Evolutionary conservation across 305 asterid genomes (phyloP), one percentile per base, ranked within the genome.

Genomic region (Fraxinus dipetala): DNA sequence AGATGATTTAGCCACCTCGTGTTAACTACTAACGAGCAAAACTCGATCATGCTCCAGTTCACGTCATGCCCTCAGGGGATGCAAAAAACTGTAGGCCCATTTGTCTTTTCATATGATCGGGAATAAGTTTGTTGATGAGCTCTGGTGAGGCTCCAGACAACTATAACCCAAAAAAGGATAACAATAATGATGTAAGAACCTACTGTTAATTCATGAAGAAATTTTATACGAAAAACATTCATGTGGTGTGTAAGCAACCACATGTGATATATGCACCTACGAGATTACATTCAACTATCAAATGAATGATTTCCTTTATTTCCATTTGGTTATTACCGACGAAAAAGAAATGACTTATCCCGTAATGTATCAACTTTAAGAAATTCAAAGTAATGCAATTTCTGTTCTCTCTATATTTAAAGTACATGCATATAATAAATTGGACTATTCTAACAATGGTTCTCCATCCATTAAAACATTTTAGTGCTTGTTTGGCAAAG

Each of bases 91-190:
- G 95, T 54, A 86, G 81, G 40, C 97, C 94, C 91, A 87, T 87
- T 87, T 93, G 98, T 80, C 93, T 91, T 86, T 89, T 93, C 80
- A 93, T 87, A 18, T 92, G 93, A 84, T 95, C 98, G 51, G 98
- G 98, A 84, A 95, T 88, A 87, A 95, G 91, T 90, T 91, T 89
- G 92, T 87, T 93, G 79, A 92, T 78, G 5, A 93, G 92, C 80
- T 92, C 98, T 0, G 95, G 91, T 35, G 98, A 90, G 72, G 94
- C 94, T 77, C 96, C 94, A 59, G 88, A 78, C 48, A 92, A 78
- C 96, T 92, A 76, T 56, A 83, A 76, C 76, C 78, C 38, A 18
- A 5, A 48, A 63, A 70, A 24, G 6, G 35, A 38, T 51, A 83
- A 38, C 59, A 56, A 5, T 14, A 26, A 72, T 36, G 34, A 61